Base-by-base conservation (phyloP, 2,329 filamentous ascomycete species). In the Cordyceps militaris region DNA sequence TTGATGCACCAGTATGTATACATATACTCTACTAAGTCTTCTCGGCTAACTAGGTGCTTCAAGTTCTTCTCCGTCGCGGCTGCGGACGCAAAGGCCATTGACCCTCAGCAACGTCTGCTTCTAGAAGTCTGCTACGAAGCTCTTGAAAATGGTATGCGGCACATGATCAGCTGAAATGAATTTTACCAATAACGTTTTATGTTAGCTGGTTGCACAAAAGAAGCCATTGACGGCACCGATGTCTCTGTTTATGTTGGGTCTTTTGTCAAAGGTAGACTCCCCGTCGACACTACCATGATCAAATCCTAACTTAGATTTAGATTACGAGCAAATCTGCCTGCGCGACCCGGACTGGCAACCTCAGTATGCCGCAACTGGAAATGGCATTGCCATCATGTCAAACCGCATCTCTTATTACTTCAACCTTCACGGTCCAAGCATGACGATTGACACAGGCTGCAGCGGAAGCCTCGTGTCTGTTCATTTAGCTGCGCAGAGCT, bases 361-460 rank as follows among this genome's bases (percentile, higher is more conserved):
- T 0, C 73, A 76, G 56, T 78, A 81, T 66, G 76, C 78, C 42
- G 78, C 79, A 7, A 81, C 78, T 0, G 80, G 80, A 8, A 79
- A 76, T 19, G 77, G 77, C 4, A 76, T 76, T 47, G 77, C 79
- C 58, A 78, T 82, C 56, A 72, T 82, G 67, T 73, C 79, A 3
- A 84, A 83, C 63, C 74, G 80, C 0, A 73, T 84, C 13, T 82
- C 79, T 0, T 79, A 83, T 63, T 76, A 73, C 59, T 82, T 80
- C 65, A 76, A 84, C 61, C 68, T 84, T 16, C 72, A 74, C 13
- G 81, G 82, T 0, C 79, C 81, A 2, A 81, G 79, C 62, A 74
- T 83, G 66, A 83, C 79, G 0, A 67, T 85, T 14, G 81, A 85
- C 54, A 84, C 82, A 1, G 82, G 79, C 21, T 85, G 82, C 66